A percentile compares a stretch with the other conserved stretches of the same genome.
phyloP scores from a whole-genome alignment of 1,284 basidiomycete species.

The Cronartium ribicola region DNA sequence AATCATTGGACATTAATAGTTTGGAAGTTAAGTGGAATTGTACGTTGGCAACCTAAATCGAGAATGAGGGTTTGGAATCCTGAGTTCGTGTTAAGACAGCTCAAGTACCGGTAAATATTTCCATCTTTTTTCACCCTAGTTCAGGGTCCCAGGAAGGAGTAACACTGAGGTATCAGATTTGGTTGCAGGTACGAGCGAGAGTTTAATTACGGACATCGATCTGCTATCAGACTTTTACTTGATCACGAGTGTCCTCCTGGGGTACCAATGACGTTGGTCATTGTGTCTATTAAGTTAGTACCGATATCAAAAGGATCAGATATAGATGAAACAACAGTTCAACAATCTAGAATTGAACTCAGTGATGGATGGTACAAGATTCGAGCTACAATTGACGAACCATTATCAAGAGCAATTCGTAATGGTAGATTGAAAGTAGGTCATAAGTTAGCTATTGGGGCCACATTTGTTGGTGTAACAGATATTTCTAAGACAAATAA shows the following conservation, averaged over 20 bases:
- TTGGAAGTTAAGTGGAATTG: constrained; percentile 27
- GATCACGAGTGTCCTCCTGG: constrained; percentile 21
- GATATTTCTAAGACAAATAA: background rate
- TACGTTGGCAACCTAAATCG: constrained; percentile 32
- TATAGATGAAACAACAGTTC: background rate
- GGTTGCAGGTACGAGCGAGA: constrained; percentile 31
- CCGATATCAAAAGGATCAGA: background rate
- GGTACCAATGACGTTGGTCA: constrained; percentile 28
- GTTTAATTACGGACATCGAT: constrained; percentile 24
- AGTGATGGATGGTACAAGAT: constrained; percentile 40
- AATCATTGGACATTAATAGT: constrained; percentile 33
- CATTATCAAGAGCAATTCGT: constrained; percentile 8
- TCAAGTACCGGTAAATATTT: constrained; percentile 31
- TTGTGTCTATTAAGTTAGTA: constrained; percentile 14
- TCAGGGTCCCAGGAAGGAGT: too few species aligned
- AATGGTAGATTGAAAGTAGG: constrained; percentile 19
- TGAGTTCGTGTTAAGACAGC: constrained; percentile 14
- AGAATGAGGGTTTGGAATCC: constrained; percentile 25
- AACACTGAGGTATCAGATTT: background rate
- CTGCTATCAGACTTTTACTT: constrained; percentile 17
- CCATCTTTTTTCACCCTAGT: too few species aligned
- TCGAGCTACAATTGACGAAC: constrained; percentile 4
- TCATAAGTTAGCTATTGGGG: constrained; percentile 25
- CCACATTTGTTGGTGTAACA: background rate
- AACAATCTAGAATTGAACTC: constrained; percentile 17